Base-by-base conservation (phyloP, 2,329 filamentous ascomycete genomes). In the Penicillium sp. region DNA sequence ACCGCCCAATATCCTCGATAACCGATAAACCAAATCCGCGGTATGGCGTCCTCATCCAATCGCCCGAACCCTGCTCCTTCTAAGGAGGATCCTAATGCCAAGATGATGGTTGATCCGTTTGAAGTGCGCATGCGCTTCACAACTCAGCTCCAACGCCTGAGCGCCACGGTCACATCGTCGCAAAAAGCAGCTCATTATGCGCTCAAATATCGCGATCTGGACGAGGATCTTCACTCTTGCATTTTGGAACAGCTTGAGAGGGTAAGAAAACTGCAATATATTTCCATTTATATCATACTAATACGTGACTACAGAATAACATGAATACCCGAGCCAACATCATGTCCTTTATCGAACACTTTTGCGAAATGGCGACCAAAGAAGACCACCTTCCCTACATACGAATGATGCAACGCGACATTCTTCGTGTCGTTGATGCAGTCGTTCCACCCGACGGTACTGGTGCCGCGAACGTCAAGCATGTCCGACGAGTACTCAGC, bases 251-350 rank as follows among this genome's bases (percentile, higher is more conserved):
- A 97, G 74, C 82, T 99, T 27, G 93, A 97, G 74, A 84, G 86
- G 67, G 90, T 91, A 73, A 63, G 79, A 71, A 25, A 27, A n/a
- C n/a, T 6, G 18, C 6, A 15, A 4, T 14, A 11, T 11, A 4
- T 27, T 31, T 4, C 3, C 20, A 15, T n/a, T 23, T 1, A 49
- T 49, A 25, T 6, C 15, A 7, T 20, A 12, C 40, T 43, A 40
- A 47, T 55, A 48, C 56, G 31, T 1, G 31, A 6, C 20, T 11
- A 12, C 65, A 92, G 84, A 96, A 90, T 64, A 93, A 90, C 63
- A 96, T 99, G 89, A 99, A 99, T 75, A 96, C 88, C 49, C 84
- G 93, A 57, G 95, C 94, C 56, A 99, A 99, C 72, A 97, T 99
- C 73, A 96, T 99, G 89, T 99, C 96, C 76, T 99, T 99, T 75